A percentile compares a stretch with the other conserved stretches of the same genome.
These are phyloP conservation scores for Chenopodium album DNA, from an alignment of 148 eudicot genomes.

Conservation along the genomic window DNA sequence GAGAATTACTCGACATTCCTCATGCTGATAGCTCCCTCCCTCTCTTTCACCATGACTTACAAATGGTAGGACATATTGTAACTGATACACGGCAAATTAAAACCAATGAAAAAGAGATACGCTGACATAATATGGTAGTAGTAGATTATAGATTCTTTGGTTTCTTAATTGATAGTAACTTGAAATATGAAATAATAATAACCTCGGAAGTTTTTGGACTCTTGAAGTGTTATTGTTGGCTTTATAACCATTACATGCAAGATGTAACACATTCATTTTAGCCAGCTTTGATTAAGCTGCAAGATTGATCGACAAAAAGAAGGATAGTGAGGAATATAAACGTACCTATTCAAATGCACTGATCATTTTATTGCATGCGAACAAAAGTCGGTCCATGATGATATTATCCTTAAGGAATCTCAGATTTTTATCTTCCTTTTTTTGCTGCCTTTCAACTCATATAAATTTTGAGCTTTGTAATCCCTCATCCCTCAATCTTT, in stretches of 20 bases:
- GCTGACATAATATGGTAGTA: too few species aligned
- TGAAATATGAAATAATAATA: too few species aligned
- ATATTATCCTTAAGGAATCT: constrained; percentile 27
- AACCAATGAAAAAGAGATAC: too few species aligned
- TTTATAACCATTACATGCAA: too few species aligned
- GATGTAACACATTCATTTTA: background rate
- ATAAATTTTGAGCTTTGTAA: constrained; percentile 13
- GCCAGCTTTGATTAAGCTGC: background rate
- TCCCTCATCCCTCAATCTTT: background rate
- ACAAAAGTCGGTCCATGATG: background rate
- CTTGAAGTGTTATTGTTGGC: too few species aligned
- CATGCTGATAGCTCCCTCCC: background rate
- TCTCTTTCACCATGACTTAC: too few species aligned
- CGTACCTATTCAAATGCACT: too few species aligned
- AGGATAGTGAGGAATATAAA: background rate
- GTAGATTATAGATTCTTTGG: background rate
- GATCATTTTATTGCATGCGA: background rate
- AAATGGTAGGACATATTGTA: background rate
- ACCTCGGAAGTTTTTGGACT: too few species aligned
- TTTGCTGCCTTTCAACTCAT: constrained; percentile 13
- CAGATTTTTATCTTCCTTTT: constrained; percentile 8
- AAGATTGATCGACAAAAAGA: background rate
- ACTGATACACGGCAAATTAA: background rate
- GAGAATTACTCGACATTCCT: background rate
- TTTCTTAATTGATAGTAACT: background rate